Percentiles rank a stretch among this genome's conserved stretches.
Conservation (phyloP, 2,329 filamentous ascomycete species). For the Didymella sp. region DNA sequence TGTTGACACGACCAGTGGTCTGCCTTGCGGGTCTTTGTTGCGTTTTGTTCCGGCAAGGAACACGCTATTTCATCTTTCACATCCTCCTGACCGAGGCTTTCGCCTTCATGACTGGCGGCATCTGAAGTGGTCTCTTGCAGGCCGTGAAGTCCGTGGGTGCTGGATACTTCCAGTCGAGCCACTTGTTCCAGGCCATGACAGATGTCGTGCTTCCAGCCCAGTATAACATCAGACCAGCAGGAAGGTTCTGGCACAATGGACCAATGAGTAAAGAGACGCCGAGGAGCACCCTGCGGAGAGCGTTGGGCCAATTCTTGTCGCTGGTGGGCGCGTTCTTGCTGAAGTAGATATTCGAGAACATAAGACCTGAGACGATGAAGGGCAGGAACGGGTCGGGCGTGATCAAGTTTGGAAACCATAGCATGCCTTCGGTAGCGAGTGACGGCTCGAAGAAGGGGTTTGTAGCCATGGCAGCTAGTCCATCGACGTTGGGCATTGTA, state of each 20-base stretch:
- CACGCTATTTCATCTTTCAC: neutral
- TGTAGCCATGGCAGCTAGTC: conserved; percentile 10
- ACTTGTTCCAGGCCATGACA: conserved; percentile 45
- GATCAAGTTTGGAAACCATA: conserved; percentile 67
- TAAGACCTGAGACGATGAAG: conserved; percentile 55
- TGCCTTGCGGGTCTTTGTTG: neutral
- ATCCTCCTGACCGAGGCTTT: neutral
- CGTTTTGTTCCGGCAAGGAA: neutral
- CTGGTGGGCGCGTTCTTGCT: conserved; percentile 30
- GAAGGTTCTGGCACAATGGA: conserved; percentile 45
- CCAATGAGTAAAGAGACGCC: conserved; percentile 42
- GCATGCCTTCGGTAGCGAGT: conserved; percentile 62
- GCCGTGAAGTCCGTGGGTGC: conserved; percentile 30
- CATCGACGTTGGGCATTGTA: conserved; percentile 10
- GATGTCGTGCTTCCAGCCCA: conserved; percentile 46
- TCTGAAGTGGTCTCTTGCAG: conserved; percentile 41
- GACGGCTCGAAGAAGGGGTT: conserved; percentile 55
- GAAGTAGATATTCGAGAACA: conserved; percentile 57
- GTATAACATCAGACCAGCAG: conserved; percentile 54
- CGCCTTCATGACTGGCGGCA: conserved; percentile 22
- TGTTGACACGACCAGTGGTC: no score
- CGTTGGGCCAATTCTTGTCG: conserved; percentile 23
- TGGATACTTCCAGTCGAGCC: conserved; percentile 43
- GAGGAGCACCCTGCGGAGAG: conserved; percentile 38
- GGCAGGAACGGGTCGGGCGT: conserved; percentile 62